A percentile compares a stretch with the other conserved stretches of the same genome.
Evolutionary conservation across 108 stramenopile species (phyloP).

Genomic region (Cafeteria roenbergensis): DNA sequence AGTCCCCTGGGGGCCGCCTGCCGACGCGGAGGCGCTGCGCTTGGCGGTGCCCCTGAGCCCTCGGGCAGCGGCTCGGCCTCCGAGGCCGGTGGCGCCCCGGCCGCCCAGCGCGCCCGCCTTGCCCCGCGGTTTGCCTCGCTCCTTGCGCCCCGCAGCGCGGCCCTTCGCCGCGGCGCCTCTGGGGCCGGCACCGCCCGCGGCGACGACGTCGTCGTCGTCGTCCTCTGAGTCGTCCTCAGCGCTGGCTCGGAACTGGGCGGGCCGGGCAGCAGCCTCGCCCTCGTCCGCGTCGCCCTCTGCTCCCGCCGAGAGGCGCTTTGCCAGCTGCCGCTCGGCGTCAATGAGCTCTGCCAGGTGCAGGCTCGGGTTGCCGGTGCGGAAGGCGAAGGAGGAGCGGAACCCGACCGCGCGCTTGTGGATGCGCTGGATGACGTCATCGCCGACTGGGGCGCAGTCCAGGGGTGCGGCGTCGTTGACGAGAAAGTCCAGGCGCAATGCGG

Average conservation of each 20-base stretch:
- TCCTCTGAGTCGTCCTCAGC: background rate
- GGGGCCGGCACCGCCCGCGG: background rate
- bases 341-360: background rate
- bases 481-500: background rate
- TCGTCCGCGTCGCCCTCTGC: background rate
- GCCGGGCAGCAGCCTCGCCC: background rate
- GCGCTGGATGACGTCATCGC: background rate
- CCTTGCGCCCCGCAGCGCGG: too few species aligned
- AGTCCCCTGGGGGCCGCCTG: too few species aligned
- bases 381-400: background rate
- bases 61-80: too few species aligned
- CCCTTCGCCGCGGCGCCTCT: too few species aligned
- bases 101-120: too few species aligned
- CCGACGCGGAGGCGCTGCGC: too few species aligned
- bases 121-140: too few species aligned
- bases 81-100: too few species aligned
- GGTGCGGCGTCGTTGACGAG: background rate
- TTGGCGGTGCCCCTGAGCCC: too few species aligned
- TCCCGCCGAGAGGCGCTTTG: background rate
- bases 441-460: background rate
- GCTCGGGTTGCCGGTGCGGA: background rate
- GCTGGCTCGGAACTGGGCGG: too few species aligned
- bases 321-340: background rate
- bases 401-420: background rate
- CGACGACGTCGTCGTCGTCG: background rate